Evolutionary conservation across 169 alveolate species (phyloP).

Genomic region (Plasmodium inui): DNA sequence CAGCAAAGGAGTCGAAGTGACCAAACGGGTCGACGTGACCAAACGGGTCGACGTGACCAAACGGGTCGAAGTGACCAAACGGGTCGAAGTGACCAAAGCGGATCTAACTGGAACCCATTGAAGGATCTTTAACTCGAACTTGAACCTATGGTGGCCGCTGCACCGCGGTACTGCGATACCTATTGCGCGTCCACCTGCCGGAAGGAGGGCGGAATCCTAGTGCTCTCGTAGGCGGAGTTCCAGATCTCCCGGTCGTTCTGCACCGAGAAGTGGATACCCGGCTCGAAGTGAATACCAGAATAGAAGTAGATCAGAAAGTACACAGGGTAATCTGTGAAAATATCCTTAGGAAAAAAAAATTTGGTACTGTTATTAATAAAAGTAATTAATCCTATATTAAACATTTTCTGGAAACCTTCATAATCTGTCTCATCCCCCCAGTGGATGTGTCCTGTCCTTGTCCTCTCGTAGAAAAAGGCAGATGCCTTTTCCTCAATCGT

Average conservation of each 20-base stretch:
- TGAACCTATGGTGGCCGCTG: background rate
- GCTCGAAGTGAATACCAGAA: conserved; percentile 60
- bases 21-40: no score
- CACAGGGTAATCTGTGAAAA: conserved; percentile 15
- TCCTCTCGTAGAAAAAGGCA: conserved; percentile 51
- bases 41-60: no score
- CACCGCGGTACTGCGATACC: background rate
- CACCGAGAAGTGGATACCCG: conserved; percentile 7
- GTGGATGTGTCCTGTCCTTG: conserved; percentile 57
- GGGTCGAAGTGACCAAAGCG: no score
- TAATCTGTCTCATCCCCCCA: conserved; percentile 74
- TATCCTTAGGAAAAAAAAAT: conserved; percentile 24
- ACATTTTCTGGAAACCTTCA: conserved; percentile 70
- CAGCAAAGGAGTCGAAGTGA: no score
- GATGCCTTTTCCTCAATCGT: conserved; percentile 44
- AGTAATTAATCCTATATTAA: conserved; percentile 53
- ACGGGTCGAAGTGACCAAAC: no score
- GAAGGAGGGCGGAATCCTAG: conserved; percentile 17
- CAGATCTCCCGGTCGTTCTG: background rate
- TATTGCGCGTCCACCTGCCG: background rate
- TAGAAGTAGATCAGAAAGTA: conserved; percentile 35
- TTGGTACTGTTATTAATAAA: conserved; percentile 37
- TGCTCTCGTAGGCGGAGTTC: conserved; percentile 13
- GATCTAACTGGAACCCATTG: background rate
- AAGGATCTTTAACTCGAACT: background rate